Percentiles rank a stretch among this genome's conserved stretches.
These are phyloP conservation scores for Microdochium nivale DNA, from an alignment of 2,329 filamentous ascomycete species.

Conservation along the genomic window DNA sequence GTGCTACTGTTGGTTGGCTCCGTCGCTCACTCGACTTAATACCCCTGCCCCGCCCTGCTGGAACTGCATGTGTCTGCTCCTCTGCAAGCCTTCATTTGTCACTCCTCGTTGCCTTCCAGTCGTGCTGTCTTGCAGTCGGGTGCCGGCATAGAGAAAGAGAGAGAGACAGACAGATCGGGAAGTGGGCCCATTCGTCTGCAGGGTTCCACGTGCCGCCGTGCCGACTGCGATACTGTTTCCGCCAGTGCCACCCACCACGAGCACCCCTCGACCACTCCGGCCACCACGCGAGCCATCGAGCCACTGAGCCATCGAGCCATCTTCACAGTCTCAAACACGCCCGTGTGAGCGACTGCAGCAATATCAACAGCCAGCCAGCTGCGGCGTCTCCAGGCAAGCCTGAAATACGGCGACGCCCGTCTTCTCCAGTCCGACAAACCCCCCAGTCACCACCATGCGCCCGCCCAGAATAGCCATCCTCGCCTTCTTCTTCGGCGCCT, in stretches of 20 bases:
- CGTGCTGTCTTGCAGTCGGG: background rate
- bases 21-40: too few relatives aligned
- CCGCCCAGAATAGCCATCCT: constrained; percentile 45
- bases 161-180: background rate
- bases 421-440: background rate
- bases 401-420: background rate
- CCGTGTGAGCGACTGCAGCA: background rate
- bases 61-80: too few relatives aligned
- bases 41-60: too few relatives aligned
- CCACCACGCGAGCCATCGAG: background rate
- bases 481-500: constrained; percentile 42
- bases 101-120: background rate
- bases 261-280: background rate
- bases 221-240: too few relatives aligned
- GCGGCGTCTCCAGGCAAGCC: background rate
- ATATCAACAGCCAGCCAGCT: background rate
- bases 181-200: background rate
- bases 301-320: background rate
- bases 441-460: constrained; percentile 34
- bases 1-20: too few relatives aligned
- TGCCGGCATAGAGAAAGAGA: background rate
- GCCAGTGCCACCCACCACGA: background rate
- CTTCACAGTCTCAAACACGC: background rate
- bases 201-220: too few relatives aligned
- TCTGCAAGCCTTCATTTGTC: too few relatives aligned